Evolutionary conservation across 78 protist genomes (phyloP), one percentile per base, ranked within the genome.

Genomic region (Tieghemostelium lacteum): DNA sequence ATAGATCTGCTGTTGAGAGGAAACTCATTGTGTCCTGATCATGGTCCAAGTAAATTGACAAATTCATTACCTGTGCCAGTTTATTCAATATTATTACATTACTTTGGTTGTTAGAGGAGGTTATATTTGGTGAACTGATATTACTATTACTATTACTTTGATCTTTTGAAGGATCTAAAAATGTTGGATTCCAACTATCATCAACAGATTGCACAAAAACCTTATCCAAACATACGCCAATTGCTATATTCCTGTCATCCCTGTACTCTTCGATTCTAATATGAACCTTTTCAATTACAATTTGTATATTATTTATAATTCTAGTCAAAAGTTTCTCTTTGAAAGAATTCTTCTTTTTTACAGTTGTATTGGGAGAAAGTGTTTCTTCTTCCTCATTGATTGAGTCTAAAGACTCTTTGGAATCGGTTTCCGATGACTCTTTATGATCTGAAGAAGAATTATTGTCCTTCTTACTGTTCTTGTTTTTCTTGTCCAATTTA

Each of bases 231-330:
- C 91, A 83, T 33, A 83, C 16, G 28, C 91, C 91, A 34, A 83
- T 34, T 19, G 91, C 91, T 16, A 83, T 62, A 19, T 42, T 28
- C 22, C 65, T 64, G 31, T 70, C 66, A 5, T 28, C 33, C 33
- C 26, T 52, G 45, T 54, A 66, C 37, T 78, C 77, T 60, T 83
- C 91, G 42, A 67, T 67, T 69, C 91, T 29, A 83, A 83, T 83
- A 60, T 83, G 91, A n/a, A 83, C 33, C 24, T 83, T 83, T 57
- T 83, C 91, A 22, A 83, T 37, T 2, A 83, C 72, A n/a, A 83
- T 62, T 57, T 83, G 91, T 28, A 83, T 4, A 45, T 83, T 83
- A 34, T 83, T 83, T 16, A 83, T 55, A 31, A 83, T 83, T 73
- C 65, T 83, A 12, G 70, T 60, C 10, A 83, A n/a, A 29, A 83